phyloP scores from a whole-genome alignment of 1,284 basidiomycete genomes.

The Apiotrichum sp. region DNA sequence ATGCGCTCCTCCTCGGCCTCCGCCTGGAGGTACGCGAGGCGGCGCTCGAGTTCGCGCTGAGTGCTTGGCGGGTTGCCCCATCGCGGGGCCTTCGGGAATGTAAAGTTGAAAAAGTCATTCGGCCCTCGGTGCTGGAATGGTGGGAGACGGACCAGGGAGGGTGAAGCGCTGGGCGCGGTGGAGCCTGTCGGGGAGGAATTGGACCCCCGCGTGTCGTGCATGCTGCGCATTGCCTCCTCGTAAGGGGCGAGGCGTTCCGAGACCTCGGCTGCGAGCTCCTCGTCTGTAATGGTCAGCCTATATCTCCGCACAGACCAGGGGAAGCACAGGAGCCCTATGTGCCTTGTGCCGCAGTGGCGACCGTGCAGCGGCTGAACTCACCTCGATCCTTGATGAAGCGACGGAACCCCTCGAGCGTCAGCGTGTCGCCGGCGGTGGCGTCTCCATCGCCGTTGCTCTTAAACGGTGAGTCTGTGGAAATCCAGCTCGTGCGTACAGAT shows the following conservation, averaged over 20 bases:
- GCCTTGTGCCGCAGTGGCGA: not conserved
- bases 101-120: not conserved
- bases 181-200: not conserved
- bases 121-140: not conserved
- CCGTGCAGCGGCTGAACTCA: not conserved
- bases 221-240: not conserved
- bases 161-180: not conserved
- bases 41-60: not conserved
- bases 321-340: no score
- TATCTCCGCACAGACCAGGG: not conserved
- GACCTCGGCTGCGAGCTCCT: not conserved
- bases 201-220: not conserved
- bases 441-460: constrained; percentile 11
- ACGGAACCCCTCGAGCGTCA: constrained; percentile 13
- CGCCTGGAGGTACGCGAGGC: constrained; percentile 4
- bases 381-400: constrained; percentile 10
- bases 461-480: constrained; percentile 2
- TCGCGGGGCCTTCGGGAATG: constrained; percentile 24
- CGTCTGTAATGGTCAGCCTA: not conserved
- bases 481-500: constrained; percentile 14
- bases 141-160: not conserved
- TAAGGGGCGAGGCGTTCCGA: not conserved
- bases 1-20: constrained; percentile 32
- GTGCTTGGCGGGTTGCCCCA: not conserved
- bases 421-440: constrained; percentile 8